These are phyloP conservation scores for Oryza officinalis DNA, from an alignment of 176 grass and related monocot genomes.

Conservation along the genomic window DNA sequence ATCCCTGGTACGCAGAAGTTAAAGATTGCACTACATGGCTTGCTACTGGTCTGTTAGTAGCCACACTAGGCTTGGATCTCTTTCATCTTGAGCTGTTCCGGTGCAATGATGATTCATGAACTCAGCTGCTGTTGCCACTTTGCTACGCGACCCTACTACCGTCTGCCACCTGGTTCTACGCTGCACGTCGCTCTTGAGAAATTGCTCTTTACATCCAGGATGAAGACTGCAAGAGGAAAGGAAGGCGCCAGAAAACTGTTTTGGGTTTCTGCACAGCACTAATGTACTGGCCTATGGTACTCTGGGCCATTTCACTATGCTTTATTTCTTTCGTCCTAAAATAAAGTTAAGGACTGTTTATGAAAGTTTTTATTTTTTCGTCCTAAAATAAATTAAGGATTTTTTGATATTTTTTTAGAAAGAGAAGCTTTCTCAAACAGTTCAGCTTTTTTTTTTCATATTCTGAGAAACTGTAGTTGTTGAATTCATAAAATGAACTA, in stretches of 20 bases:
- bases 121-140: not conserved
- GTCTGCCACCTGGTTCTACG: not conserved
- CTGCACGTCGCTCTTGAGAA: not conserved
- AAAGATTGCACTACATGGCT: constrained; percentile 23
- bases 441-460: no score
- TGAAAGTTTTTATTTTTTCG: no score
- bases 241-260: not conserved
- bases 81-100: not conserved
- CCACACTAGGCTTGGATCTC: not conserved
- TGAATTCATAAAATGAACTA: no score
- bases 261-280: not conserved
- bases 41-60: not conserved
- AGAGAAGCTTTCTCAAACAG: no score
- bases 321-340: no score
- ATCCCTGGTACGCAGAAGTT: constrained; percentile 21
- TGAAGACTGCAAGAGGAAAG: not conserved
- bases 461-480: no score
- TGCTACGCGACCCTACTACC: not conserved
- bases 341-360: no score
- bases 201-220: not conserved
- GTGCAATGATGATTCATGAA: not conserved
- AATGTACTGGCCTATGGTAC: not conserved
- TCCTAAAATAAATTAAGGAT: no score
- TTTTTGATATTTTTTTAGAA: no score
- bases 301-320: not conserved